Evolutionary conservation across 768 basidiomycete genomes (phyloP), one percentile per base, ranked within the genome.

Genomic region (Russula sp.): DNA sequence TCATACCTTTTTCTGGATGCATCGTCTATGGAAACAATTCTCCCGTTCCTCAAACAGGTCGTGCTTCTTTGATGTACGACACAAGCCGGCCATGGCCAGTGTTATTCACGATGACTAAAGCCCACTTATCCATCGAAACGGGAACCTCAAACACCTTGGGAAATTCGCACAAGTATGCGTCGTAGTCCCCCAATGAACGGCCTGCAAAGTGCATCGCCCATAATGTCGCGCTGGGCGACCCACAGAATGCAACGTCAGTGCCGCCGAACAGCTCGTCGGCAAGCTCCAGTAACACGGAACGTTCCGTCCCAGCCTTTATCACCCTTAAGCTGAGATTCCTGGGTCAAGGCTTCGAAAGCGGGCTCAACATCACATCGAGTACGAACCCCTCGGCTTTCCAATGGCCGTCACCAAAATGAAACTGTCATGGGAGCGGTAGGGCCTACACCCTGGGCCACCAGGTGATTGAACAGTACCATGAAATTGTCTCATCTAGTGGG

Each of bases 51-150:
- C 44, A 87, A 73, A 66, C 82, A 84, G 0, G 82, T 83, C 1
- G 81, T 14, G 86, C 86, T 34, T 86, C 86, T 68, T 88, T 88
- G 71, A 87, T 81, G 70, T 82, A 85, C 10, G 81, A 75, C 2
- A 80, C 80, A 56, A 87, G 70, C 55, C 60, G 63, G 1, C 85
- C 86, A 44, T 59, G 63, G 1, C 85, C 86, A 44, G 72, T 71
- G 10, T 68, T 86, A 59, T 84, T 77, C 42, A 86, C 85, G 51
- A 86, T 85, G 52, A 84, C 84, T 56, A 88, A 71, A 22, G 86
- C 85, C 86, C 86, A 88, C 75, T 88, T 88, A 70, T 87, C 86
- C 18, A 81, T 82, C 10, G 85, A 84, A 70, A 88, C 87, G 35
- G 86, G 86, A 14, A 88, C 84, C 75, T 87, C 85, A 64, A 88